These are phyloP conservation scores for Kodamaea kakaduensis DNA, from an alignment of 805 yeast genomes.

Conservation along the genomic window DNA sequence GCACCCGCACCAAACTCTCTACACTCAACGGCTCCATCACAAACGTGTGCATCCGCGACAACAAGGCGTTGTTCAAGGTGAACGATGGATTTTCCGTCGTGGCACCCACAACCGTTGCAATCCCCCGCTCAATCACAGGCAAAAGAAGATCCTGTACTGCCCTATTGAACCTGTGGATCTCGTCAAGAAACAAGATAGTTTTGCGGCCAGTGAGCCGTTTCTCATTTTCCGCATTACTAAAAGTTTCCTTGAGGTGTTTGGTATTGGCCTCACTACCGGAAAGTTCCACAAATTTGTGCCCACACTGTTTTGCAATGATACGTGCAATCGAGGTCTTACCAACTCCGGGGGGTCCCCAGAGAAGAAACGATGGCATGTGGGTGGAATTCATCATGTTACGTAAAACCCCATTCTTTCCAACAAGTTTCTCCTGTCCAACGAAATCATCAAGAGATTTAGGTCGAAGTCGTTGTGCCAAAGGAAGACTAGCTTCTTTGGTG, in stretches of 20 bases:
- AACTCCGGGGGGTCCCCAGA: slow-evolving; percentile 45
- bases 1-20: slow-evolving; percentile 31
- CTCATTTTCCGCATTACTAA: slow-evolving; percentile 35
- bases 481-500: slow-evolving; percentile 15
- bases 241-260: slow-evolving; percentile 33
- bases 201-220: slow-evolving; percentile 29
- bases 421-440: slow-evolving; percentile 39
- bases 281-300: slow-evolving; percentile 34
- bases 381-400: slow-evolving; percentile 32
- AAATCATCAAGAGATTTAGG: slow-evolving; percentile 38
- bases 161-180: slow-evolving; percentile 42
- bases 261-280: slow-evolving; percentile 39
- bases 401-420: slow-evolving; percentile 34
- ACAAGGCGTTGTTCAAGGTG: slow-evolving; percentile 38
- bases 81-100: slow-evolving; percentile 64
- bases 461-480: slow-evolving; percentile 39
- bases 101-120: slow-evolving; percentile 40
- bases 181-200: slow-evolving; percentile 37
- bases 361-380: slow-evolving; percentile 36
- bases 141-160: slow-evolving; percentile 40
- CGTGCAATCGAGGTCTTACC: slow-evolving; percentile 43
- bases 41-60: slow-evolving; percentile 43
- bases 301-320: slow-evolving; percentile 31
- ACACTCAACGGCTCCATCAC: slow-evolving; percentile 37
- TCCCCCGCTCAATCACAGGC: slow-evolving; percentile 41